These are phyloP conservation scores for Helianthus tuberosus DNA, from an alignment of 129 eudicot species.

Conservation along the genomic window DNA sequence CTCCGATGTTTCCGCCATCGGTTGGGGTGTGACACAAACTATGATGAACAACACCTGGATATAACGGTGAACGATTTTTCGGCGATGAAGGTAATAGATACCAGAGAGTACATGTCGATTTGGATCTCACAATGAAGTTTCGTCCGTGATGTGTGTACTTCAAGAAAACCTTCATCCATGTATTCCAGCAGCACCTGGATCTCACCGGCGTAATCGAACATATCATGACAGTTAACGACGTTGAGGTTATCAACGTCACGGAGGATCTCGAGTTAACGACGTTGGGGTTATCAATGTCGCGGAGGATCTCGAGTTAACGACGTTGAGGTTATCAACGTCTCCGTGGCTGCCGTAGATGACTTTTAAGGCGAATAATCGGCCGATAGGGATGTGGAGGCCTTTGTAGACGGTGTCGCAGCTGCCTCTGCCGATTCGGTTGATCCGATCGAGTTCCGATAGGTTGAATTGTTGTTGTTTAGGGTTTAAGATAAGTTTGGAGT, in stretches of 20 bases:
- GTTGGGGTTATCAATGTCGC: too few relatives aligned
- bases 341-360: constrained; percentile 86
- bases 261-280: constrained; percentile 84
- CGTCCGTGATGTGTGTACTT: constrained; percentile 53
- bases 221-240: constrained; percentile 72
- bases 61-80: constrained; percentile 77
- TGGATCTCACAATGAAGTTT: constrained; percentile 55
- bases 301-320: constrained; percentile 79
- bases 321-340: constrained; percentile 71
- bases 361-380: constrained; percentile 62
- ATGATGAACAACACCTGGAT: too few relatives aligned
- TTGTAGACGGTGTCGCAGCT: constrained; percentile 86
- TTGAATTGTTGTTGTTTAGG: constrained; percentile 27
- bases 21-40: too few relatives aligned
- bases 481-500: constrained; percentile 18
- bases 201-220: constrained; percentile 84
- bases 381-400: constrained; percentile 71
- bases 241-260: constrained; percentile 74
- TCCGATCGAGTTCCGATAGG: constrained; percentile 66
- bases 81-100: constrained; percentile 58
- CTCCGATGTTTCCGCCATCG: too few relatives aligned
- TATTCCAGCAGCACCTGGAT: constrained; percentile 75
- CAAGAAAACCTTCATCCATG: constrained; percentile 80
- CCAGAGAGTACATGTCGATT: constrained; percentile 76
- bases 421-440: constrained; percentile 83